A percentile compares a stretch with the other conserved stretches of the same genome.
phyloP scores from a whole-genome alignment of 1,139 yeast species.

The Hyphopichia khmerensis region DNA sequence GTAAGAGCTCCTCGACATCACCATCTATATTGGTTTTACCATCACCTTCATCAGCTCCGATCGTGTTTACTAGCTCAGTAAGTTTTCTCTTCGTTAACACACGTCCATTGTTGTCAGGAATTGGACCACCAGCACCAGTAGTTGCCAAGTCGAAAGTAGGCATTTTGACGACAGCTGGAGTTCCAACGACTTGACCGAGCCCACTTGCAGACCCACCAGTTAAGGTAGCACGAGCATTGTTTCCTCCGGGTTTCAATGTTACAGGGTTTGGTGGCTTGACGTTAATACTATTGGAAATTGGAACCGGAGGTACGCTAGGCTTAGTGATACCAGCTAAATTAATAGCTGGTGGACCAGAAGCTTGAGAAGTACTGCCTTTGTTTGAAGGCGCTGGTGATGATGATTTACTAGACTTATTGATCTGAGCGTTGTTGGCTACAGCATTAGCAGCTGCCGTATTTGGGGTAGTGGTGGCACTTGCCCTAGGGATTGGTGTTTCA shows the following conservation, averaged over 20 bases:
- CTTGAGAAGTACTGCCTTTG: constrained; percentile 1
- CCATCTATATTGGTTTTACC: constrained; percentile 93
- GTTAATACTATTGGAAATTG: constrained; percentile 67
- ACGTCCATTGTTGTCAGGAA: constrained; percentile 62
- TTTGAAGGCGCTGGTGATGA: constrained; percentile 6
- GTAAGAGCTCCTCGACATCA: constrained; percentile 86
- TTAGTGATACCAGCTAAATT: constrained; percentile 51
- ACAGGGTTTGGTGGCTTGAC: constrained; percentile 66
- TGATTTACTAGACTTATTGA: not conserved
- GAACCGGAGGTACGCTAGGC: constrained; percentile 68
- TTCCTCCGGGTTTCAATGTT: constrained; percentile 43
- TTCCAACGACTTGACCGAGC: constrained; percentile 56
- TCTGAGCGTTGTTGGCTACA: constrained; percentile 1
- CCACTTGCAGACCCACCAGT: constrained; percentile 81
- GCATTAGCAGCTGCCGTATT: constrained; percentile 10
- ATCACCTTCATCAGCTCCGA: constrained; percentile 82
- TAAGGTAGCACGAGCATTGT: constrained; percentile 69
- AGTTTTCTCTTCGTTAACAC: constrained; percentile 87
- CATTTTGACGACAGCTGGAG: constrained; percentile 74
- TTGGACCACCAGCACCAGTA: constrained; percentile 28
- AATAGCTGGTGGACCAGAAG: constrained; percentile 13
- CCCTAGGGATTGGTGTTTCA: constrained; percentile 7
- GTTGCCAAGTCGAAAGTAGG: constrained; percentile 78
- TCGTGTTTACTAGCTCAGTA: constrained; percentile 78
- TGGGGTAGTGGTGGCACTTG: constrained; percentile 9